Base-by-base conservation (phyloP, 331 rosid species). In the Quercus tomentella region DNA sequence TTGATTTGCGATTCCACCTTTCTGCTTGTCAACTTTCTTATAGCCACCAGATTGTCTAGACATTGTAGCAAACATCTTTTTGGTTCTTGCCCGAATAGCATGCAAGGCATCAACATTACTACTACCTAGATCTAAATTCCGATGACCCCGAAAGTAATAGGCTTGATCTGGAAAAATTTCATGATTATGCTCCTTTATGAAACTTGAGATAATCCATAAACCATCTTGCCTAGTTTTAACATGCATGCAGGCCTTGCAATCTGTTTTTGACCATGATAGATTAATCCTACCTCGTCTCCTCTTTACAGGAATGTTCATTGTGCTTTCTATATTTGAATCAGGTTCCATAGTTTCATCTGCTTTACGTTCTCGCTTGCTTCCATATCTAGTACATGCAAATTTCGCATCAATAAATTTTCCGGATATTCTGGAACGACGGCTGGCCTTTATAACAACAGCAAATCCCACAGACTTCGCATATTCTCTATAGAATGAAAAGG, bases 361-460 rank as follows among this genome's bases (percentile, higher is more conserved):
- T 37, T 62, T 7, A 41, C 77, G 68, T 72, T 83, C 83, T 10
- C 62, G 80, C 79, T 80, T 86, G 55, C 9, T 83, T 65, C 89
- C 89, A 66, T 77, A 81, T 83, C 82, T 83, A 81, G 83, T 80
- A 66, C 89, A 86, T 5, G 81, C 85, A 80, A 86, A 80, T 75
- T 86, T 86, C 30, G 87, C 85, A 71, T 80, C 89, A 70, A 86
- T 86, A 81, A 86, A 83, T 16, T 86, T 83, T 56, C 87, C 89
- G 7, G 87, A 83, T 74, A 75, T 74, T 80, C 85, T 83, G 30
- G 87, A 86, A 71, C 89, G 79, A 21, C 87, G 89, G 31, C 89
- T 86, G 14, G 87, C 89, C 83, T 83, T 80, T 54, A 78, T 86
- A 25, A 83, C 70, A 16, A 61, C 87, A 65, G 82, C 41, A 57